phyloP scores from a whole-genome alignment of 2,329 filamentous ascomycete genomes.

The Botrytis fabae region DNA sequence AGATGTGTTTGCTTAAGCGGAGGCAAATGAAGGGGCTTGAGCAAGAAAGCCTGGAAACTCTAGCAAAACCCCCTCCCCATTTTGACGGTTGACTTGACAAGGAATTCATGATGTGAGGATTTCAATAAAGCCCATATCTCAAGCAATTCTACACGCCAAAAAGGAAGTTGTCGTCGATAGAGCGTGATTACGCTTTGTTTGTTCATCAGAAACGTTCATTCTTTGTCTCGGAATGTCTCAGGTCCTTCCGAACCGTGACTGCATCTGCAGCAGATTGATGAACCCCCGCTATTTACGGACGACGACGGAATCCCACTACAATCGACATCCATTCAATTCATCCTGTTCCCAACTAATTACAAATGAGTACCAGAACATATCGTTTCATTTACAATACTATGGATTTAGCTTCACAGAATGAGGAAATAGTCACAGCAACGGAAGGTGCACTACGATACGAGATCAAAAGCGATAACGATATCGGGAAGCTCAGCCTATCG shows the following conservation, averaged over 20 bases:
- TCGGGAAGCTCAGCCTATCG: slow-evolving; percentile 7
- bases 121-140: background rate
- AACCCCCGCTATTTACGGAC: slow-evolving; percentile 17
- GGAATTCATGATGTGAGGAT: background rate
- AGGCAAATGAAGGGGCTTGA: slow-evolving; percentile 21
- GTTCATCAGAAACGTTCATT: slow-evolving; percentile 9
- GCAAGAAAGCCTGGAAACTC: background rate
- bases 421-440: background rate
- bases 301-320: background rate
- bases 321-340: background rate
- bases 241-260: slow-evolving; percentile 13
- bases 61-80: background rate
- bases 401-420: background rate
- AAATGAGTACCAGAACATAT: background rate
- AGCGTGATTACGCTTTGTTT: background rate
- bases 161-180: background rate
- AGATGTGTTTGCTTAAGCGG: background rate
- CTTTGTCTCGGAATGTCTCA: slow-evolving; percentile 23
- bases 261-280: slow-evolving; percentile 16
- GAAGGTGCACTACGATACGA: background rate
- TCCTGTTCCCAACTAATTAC: background rate
- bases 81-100: background rate
- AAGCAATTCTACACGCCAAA: background rate
- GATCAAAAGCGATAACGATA: background rate
- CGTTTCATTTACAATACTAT: background rate